Conservation (phyloP, 768 basidiomycete species). For the Tulasnella sp. region DNA sequence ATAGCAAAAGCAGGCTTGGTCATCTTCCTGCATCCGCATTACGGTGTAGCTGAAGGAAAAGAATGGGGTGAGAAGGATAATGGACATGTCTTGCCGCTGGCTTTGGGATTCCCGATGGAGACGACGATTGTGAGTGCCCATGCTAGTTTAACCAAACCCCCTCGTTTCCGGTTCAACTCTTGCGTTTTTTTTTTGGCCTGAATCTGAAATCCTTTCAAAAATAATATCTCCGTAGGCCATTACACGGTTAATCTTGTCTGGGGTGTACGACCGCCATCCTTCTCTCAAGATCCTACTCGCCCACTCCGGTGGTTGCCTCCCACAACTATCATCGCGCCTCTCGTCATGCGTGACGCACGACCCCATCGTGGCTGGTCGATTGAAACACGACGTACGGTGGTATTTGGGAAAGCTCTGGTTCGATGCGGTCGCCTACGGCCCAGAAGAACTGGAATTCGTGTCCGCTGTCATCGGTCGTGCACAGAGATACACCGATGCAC, state of each 20-base stretch:
- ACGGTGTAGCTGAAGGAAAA: constrained; percentile 63
- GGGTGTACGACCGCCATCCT: constrained; percentile 76
- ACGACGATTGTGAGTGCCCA: constrained; percentile 66
- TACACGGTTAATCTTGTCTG: constrained; percentile 75
- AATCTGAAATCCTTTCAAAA: not conserved
- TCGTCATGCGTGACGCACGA: constrained; percentile 85
- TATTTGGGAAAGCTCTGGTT: constrained; percentile 76
- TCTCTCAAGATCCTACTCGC: constrained; percentile 72
- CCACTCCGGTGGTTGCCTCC: constrained; percentile 82
- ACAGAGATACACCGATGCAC: constrained; percentile 41
- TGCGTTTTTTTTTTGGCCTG: not conserved
- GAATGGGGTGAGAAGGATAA: constrained; percentile 75
- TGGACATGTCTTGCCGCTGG: constrained; percentile 83
- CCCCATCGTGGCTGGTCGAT: constrained; percentile 66
- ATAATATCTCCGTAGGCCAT: constrained; percentile 47
- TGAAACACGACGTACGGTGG: constrained; percentile 77
- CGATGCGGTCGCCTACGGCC: constrained; percentile 85
- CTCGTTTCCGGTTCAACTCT: no score
- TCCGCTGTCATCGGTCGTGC: constrained; percentile 66
- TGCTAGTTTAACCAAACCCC: no score
- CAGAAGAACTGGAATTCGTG: constrained; percentile 78
- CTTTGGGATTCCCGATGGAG: constrained; percentile 86
- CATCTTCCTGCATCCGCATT: constrained; percentile 83
- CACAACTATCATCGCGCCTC: constrained; percentile 77
- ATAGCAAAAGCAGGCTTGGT: constrained; percentile 66